Base-by-base conservation (phyloP, 805 yeast species). In the Wickerhamiella kazuoi region DNA sequence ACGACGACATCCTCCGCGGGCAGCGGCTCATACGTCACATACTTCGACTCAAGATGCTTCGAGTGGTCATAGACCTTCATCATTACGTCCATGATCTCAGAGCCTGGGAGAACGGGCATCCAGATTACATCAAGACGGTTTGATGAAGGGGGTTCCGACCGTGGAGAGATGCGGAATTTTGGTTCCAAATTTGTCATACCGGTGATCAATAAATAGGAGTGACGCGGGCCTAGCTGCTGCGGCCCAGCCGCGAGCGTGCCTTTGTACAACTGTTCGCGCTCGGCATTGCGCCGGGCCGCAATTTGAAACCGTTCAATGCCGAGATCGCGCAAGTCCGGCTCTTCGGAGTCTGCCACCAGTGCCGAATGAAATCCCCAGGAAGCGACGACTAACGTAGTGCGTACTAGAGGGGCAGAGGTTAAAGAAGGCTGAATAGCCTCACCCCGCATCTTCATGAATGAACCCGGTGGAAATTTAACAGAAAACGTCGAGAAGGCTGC, bases 331-430 rank as follows among this genome's bases (percentile, higher is more conserved):
- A 78, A 59, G 47, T 76, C 78, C 0, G 76, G 74, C 0, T 74
- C 64, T 46, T 82, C 87, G 38, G 86, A 72, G 41, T 78, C 78
- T 23, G 86, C 86, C 2, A 86, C 84, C 37, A 86, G 57, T 3
- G 84, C 71, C 2, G 95, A 83, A 57, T 86, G 96, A 45, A 83
- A 71, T 0, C 78, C 93, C 81, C 93, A 75, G 0, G 94, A 79
- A 0, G 73, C 64, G 8, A 84, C 93, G 2, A 81, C 81, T 15
- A 57, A 35, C 3, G 56, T 49, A 9, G 51, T 48, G 44, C 39
- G 6, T 59, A 55, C 15, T 38, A 35, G 5, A 24, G 18, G 15
- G 5, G 7, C 4, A 24, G 18, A n/a, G 26, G 4, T 5, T 7
- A 13, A 11, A 6, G 21, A 6, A 6, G 31, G 31, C 7, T 8